Evolutionary conservation across 192 early-diverging fungal genomes (phyloP), one percentile per base, ranked within the genome.

Genomic region (Phycomyces nitens): DNA sequence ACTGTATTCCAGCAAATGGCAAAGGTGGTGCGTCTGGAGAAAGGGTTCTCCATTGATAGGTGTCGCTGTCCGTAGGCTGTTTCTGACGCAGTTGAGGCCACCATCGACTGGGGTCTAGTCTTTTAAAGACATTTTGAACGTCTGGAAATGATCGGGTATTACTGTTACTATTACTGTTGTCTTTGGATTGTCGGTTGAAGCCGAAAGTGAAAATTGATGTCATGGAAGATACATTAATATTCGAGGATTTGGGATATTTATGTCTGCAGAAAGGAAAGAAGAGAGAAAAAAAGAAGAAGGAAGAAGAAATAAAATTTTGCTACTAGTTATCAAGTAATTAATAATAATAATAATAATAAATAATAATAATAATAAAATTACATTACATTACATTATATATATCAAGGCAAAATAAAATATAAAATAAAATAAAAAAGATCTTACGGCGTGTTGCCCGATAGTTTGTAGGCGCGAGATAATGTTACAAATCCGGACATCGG

Each of bases 1-100:
- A 21, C 3, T 38, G 41, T 44, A 57, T 26, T 26, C 29, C 29
- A 5, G 65, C 40, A 34, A 62, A 50, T 22, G 70, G 70, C 23
- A 72, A 53, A 43, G 70, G 70, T 15, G 70, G 70, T 24, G 41
- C 34, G 38, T 66, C 53, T 23, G 70, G 70, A 34, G 70, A 72
- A 6, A 72, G 23, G 14, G 65, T 62, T 44, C 70, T 59, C 70
- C 70, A 72, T 47, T 70, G 52, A 18, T 47, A 16, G 16, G 11
- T 26, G n/a, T 60, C 58, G 50, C 18, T 34, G 34, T 51, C 47
- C 7, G n/a, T 18, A 20, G 18, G 38, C n/a, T 47, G 15, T 53
- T 51, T 40, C 47, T 51, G 60, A 21, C 15, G 43, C 43, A 42
- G 39, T 47, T 41, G 58, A 38, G 49, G 49, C 60, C 60, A 62